Percentiles rank a stretch among this genome's conserved stretches.
phyloP scores from a whole-genome alignment of 1,284 basidiomycete species.

The Leccinum variabile region DNA sequence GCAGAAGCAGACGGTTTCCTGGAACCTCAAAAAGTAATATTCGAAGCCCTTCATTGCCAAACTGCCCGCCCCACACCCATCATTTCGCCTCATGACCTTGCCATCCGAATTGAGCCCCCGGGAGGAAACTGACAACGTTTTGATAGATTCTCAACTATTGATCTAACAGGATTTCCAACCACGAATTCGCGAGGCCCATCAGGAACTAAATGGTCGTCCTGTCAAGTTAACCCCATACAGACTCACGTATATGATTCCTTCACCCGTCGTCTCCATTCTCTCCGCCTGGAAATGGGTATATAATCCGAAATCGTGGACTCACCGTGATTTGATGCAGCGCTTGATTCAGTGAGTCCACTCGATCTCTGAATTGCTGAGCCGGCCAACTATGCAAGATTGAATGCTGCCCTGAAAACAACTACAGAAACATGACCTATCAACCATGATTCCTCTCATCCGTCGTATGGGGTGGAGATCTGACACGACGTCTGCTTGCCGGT shows the following conservation, averaged over 20 bases:
- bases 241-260: background rate
- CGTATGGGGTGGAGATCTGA: background rate
- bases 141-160: background rate
- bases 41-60: no score
- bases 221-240: background rate
- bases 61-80: no score
- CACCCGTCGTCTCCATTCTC: background rate
- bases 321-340: background rate
- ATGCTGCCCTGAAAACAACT: slow-evolving; percentile 12
- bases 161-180: background rate
- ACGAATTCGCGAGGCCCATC: background rate
- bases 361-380: slow-evolving; percentile 2
- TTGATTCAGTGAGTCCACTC: background rate
- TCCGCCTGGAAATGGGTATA: background rate
- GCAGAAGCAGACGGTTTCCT: no score
- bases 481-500: background rate
- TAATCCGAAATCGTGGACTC: slow-evolving; percentile 7
- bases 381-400: slow-evolving; percentile 3
- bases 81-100: no score
- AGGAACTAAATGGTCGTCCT: background rate
- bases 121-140: background rate
- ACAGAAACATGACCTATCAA: background rate
- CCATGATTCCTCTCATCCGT: background rate
- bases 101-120: no score
- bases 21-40: no score